Base-by-base conservation (phyloP, 768 basidiomycete species). In the Tricholomella constricta region DNA sequence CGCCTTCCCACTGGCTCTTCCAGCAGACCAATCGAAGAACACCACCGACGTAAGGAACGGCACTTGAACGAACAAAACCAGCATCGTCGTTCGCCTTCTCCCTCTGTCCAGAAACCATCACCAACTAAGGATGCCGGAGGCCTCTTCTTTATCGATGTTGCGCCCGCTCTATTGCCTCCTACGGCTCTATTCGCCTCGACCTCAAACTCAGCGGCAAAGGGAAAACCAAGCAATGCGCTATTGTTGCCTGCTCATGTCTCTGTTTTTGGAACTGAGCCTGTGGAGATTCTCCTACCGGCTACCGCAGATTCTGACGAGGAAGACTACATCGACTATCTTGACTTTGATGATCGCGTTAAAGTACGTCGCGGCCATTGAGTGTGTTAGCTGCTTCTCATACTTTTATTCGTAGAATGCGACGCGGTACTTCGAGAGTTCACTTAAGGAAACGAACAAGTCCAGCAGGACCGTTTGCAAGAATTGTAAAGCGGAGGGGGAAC, bases 241-340 rank as follows among this genome's bases (percentile, higher is more conserved):
- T 68, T 89, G 20, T 72, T 92, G 10, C 90, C 90, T 0, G 69
- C 82, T 1, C 89, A 92, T 69, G 90, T 91, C 22, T 78, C 77
- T 7, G 74, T 91, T 6, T 71, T 82, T 47, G 77, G 75, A 19
- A 72, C 67, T 38, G 66, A 73, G 12, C 73, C 80, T 3, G 68
- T 77, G 25, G 73, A 80, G 52, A 76, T 85, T 17, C 65, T 83
- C 15, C 65, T 74, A 12, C 71, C 78, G 15, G 63, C 72, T 2
- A 61, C 70, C 12, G 56, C 50, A 25, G 71, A 79, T 32, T 72
- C 75, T 12, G 82, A 84, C 19, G 80, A 84, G n/a, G 81, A 84
- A 20, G 81, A 81, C 61, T 89, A 82, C 61, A 91, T 93, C 52
- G 83, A 91, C 47, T 91, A 89, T 62, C 73, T 92, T 20, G 88